A percentile compares a stretch with the other conserved stretches of the same genome.
Conservation (phyloP, 169 alveolate genomes). For the Amoebophrya sp. region DNA sequence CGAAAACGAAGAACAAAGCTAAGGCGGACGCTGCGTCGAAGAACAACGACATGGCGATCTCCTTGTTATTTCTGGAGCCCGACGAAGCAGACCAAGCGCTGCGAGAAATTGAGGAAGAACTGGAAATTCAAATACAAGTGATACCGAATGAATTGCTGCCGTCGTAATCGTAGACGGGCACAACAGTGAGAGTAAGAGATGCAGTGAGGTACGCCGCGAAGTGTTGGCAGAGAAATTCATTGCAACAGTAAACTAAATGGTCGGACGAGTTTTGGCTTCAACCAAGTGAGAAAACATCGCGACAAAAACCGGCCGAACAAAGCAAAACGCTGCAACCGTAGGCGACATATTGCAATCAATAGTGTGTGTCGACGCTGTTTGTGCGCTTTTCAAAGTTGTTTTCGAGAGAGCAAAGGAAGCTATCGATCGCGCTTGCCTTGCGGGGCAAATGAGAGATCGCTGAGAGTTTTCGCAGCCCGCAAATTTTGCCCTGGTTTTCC, state of each 20-base stretch:
- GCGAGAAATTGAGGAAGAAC: background rate
- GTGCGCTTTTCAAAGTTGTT: too few species aligned
- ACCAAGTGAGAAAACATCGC: background rate
- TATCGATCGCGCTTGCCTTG: too few species aligned
- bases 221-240: background rate
- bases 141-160: background rate
- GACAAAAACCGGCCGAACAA: background rate
- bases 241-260: background rate
- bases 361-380: too few species aligned
- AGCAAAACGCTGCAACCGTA: too few species aligned
- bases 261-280: background rate
- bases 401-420: too few species aligned
- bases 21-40: background rate
- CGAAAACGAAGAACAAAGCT: background rate
- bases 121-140: background rate
- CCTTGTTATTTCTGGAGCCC: background rate
- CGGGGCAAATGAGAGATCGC: too few species aligned
- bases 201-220: background rate
- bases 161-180: too few species aligned
- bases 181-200: too few species aligned
- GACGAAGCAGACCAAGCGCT: background rate
- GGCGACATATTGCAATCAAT: too few species aligned
- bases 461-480: too few species aligned
- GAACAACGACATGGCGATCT: background rate
- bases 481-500: too few species aligned